Evolutionary conservation across 495 filamentous ascomycete genomes (phyloP), one percentile per base, ranked within the genome.

Genomic region (Lentithecium fluviatile): DNA sequence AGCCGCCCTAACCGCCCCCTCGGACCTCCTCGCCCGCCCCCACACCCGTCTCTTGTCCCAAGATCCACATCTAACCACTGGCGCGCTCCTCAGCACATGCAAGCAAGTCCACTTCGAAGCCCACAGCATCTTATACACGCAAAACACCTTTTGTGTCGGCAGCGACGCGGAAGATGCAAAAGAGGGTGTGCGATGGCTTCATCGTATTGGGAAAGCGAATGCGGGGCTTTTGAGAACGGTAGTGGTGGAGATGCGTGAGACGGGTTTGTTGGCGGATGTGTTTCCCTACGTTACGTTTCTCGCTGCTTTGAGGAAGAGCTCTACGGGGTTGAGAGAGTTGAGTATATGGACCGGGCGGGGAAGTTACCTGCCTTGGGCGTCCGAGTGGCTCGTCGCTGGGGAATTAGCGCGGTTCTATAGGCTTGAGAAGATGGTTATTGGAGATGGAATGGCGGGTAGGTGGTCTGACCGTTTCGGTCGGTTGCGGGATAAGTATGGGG

Each of bases 101-200:
- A 6, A 26, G 15, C 46, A 49, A 26, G 19, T 49, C 2, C 6
- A 49, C 23, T 4, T 6, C 46, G 46, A 23, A 49, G 46, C 46
- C 7, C 12, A 23, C 23, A 23, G 17, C 12, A 49, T 49, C 13
- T 19, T 49, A n/a, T 49, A 49, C 15, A 15, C 17, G 6, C 46
- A 49, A 15, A 49, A 49, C 19, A 49, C 46, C 12, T 49, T 49
- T 23, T 23, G 46, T 15, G 46, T 49, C 2, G 46, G 46, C 12
- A 15, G 15, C 17, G 6, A 49, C 13, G 4, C 46, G 13, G 23
- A 26, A 5, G 46, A 23, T 26, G 6, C 46, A 2, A 23, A 26
- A 13, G n/a, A 21, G 4, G 46, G 46, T 23, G 17, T 49, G 5
- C 13, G 4, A 49, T 49, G 46, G 46, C 46, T 49, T 20, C 6